These are phyloP conservation scores for Vachellia collinsii DNA, from an alignment of 306 rosid genomes.

Conservation along the genomic window DNA sequence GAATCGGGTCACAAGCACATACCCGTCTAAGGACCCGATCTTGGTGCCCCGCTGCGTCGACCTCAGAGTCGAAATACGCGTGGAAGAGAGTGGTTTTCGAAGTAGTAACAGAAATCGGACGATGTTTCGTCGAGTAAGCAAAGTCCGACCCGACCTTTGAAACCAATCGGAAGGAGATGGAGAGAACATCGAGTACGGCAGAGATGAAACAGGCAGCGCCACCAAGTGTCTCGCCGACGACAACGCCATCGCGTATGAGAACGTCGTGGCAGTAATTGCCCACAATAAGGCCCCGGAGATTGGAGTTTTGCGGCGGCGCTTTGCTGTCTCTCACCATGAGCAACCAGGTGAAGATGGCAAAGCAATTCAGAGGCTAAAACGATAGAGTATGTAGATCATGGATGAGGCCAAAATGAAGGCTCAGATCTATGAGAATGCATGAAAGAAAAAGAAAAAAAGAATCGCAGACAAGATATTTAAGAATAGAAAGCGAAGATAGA, in stretches of 20 bases:
- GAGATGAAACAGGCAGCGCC: conserved; percentile 86
- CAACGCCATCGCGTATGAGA: conserved; percentile 56
- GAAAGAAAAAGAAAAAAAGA: background rate
- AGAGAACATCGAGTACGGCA: conserved; percentile 63
- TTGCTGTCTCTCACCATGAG: conserved; percentile 57
- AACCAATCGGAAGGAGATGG: conserved; percentile 49
- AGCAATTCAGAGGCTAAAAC: background rate
- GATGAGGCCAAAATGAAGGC: background rate
- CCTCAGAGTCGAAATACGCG: conserved; percentile 62
- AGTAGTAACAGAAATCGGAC: conserved; percentile 50
- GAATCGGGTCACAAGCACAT: conserved; percentile 61
- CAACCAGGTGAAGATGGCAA: background rate
- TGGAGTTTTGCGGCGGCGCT: conserved; percentile 29
- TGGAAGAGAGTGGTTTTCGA: conserved; percentile 76
- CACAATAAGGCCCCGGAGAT: conserved; percentile 57
- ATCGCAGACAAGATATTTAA: background rate
- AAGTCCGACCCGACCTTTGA: conserved; percentile 86
- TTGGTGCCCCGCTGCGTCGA: conserved; percentile 38
- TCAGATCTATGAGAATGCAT: conserved; percentile 14
- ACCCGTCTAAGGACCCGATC: conserved; percentile 73
- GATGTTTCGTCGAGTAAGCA: conserved; percentile 50
- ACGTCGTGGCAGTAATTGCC: conserved; percentile 96
- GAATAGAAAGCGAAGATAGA: background rate
- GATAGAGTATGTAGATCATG: conserved; percentile 36
- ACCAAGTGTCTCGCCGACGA: conserved; percentile 68